Conservation (phyloP, 1,284 basidiomycete genomes). For the Trichosporon faecale region DNA sequence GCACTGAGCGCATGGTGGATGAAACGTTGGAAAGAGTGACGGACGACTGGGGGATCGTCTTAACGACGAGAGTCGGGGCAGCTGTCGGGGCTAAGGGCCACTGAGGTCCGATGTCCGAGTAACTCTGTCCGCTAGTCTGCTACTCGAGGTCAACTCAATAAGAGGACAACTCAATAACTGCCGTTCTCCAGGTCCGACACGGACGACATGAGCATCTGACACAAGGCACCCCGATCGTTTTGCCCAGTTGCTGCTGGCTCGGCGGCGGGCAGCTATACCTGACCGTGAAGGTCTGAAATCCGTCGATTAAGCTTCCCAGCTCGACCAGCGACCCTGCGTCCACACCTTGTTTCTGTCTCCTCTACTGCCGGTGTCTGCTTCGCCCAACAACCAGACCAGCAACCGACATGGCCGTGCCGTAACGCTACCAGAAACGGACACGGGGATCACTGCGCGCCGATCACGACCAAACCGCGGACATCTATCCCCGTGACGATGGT, state of each 20-base stretch:
- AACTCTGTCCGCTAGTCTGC: not conserved
- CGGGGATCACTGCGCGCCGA: not conserved
- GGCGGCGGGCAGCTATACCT: not conserved
- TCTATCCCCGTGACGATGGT: not conserved
- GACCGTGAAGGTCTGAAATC: not conserved
- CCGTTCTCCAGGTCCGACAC: too few species aligned
- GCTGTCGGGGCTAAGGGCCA: too few species aligned
- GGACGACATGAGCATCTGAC: not conserved
- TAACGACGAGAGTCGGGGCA: too few species aligned
- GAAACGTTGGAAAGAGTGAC: too few species aligned
- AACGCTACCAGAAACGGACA: not conserved
- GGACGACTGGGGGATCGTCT: too few species aligned
- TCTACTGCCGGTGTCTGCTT: not conserved
- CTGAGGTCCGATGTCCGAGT: not conserved
- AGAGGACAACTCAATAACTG: too few species aligned
- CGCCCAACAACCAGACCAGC: not conserved
- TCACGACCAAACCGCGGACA: not conserved
- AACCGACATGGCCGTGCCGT: not conserved
- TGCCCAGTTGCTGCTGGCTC: too few species aligned
- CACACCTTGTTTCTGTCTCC: not conserved
- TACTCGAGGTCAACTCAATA: too few species aligned
- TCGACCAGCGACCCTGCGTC: not conserved
- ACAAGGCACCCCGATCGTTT: not conserved
- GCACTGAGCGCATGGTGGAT: too few species aligned
- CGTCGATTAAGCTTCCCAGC: not conserved